Evolutionary conservation across 345 rosid genomes (phyloP).

Genomic region (Brassica nigra): DNA sequence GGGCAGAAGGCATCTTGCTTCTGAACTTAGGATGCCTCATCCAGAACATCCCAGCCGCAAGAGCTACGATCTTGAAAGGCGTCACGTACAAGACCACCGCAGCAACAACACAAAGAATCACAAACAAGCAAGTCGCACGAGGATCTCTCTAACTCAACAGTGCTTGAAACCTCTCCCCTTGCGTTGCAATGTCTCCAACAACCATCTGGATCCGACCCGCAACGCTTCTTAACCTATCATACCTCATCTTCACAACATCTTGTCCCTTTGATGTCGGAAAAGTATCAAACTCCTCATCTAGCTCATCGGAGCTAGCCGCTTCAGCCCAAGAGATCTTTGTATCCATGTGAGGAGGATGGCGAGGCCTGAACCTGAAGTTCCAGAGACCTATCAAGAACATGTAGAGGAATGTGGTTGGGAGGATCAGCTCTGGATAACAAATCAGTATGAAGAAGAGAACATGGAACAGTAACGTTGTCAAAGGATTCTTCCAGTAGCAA

Average conservation of each 20-base stretch:
- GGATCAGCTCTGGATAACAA: constrained; percentile 79
- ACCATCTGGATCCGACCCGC: constrained; percentile 84
- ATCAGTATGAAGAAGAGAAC: constrained; percentile 66
- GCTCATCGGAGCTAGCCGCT: constrained; percentile 73
- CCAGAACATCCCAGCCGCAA: constrained; percentile 64
- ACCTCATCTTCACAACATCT: constrained; percentile 80
- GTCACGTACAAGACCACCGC: constrained; percentile 70
- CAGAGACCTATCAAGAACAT: constrained; percentile 82
- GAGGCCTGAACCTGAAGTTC: constrained; percentile 66
- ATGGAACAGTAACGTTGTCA: constrained; percentile 68
- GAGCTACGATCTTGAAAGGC: constrained; percentile 65
- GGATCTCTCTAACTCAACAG: constrained; percentile 85
- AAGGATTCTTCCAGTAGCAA: constrained; percentile 75
- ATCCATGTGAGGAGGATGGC: constrained; percentile 85
- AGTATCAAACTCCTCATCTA: constrained; percentile 75
- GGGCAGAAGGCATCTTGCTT: constrained; percentile 82
- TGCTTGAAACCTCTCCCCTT: constrained; percentile 77
- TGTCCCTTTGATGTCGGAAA: constrained; percentile 66
- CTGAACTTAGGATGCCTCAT: constrained; percentile 83
- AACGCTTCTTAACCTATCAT: constrained; percentile 76
- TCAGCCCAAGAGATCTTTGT: constrained; percentile 86
- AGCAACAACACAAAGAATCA: constrained; percentile 63
- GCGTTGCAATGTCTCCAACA: constrained; percentile 84
- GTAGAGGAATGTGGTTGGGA: constrained; percentile 75
- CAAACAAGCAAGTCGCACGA: constrained; percentile 73